Evolutionary conservation across 176 grass and related monocot genomes (phyloP).

Genomic region (Musa schizocarpa): DNA sequence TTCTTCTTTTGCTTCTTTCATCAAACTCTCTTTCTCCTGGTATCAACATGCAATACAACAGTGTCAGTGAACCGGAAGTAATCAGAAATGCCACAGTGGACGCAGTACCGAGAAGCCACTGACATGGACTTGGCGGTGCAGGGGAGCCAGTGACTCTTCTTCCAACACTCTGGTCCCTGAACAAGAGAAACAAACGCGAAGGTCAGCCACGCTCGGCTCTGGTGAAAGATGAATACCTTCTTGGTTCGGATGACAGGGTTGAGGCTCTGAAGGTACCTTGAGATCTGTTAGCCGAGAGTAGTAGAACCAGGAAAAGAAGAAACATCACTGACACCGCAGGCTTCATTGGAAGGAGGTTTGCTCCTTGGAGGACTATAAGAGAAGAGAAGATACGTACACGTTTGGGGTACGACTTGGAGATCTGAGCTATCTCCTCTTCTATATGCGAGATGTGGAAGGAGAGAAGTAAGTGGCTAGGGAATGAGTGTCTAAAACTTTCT

Average conservation of each 20-base stretch:
- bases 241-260: not conserved
- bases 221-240: not conserved
- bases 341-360: constrained; percentile 38
- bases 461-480: constrained; percentile 10
- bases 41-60: constrained; percentile 1
- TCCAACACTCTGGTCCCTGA: constrained; percentile 63
- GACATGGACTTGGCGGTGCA: constrained; percentile 30
- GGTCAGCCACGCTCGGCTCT: constrained; percentile 1
- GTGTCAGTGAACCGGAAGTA: not conserved
- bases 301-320: constrained; percentile 39
- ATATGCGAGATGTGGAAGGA: constrained; percentile 25
- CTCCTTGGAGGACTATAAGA: constrained; percentile 12
- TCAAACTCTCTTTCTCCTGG: not conserved
- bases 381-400: not conserved
- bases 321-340: constrained; percentile 27
- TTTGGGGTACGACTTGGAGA: not conserved
- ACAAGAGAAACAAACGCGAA: not conserved
- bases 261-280: constrained; percentile 39
- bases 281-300: constrained; percentile 29
- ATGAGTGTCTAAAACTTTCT: constrained; percentile 10
- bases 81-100: not conserved
- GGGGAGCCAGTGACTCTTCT: constrained; percentile 18
- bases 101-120: not conserved
- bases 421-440: not conserved
- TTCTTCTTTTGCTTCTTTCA: no score